Percentiles rank a stretch among this genome's conserved stretches.
Evolutionary conservation across 1,139 yeast genomes (phyloP).

Genomic region (Candida tunisiensis): DNA sequence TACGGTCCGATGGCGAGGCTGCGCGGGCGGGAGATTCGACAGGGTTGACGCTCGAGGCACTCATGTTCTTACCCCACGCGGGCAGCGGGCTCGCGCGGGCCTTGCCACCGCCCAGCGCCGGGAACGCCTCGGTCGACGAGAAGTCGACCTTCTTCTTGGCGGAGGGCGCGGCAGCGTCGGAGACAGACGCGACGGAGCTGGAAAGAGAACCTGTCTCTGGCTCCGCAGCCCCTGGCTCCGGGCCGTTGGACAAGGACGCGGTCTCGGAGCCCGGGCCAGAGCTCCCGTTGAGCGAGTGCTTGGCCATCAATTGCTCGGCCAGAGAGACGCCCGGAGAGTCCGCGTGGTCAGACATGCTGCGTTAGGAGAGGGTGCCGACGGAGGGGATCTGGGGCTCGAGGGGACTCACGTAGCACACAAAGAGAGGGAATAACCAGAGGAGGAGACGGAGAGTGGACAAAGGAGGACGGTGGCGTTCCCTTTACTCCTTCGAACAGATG

Average conservation of each 20-base stretch:
- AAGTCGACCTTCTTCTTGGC: conserved; percentile 4
- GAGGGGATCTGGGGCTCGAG: too few species aligned
- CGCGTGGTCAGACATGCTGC: background rate
- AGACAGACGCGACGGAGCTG: conserved; percentile 3
- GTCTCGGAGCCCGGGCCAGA: conserved; percentile 1
- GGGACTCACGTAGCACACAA: too few species aligned
- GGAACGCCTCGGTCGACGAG: conserved; percentile 33
- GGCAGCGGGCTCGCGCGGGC: conserved; percentile 6
- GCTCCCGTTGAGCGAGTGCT: conserved; percentile 2
- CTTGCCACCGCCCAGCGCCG: conserved; percentile 42
- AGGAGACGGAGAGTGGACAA: too few species aligned
- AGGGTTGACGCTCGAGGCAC: background rate
- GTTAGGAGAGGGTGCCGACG: conserved; percentile 1
- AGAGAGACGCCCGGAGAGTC: conserved; percentile 6
- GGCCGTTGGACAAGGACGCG: conserved; percentile 7
- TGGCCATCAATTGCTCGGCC: conserved; percentile 13
- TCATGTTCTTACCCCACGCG: too few species aligned
- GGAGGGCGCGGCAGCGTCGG: conserved; percentile 3
- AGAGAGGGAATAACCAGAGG: too few species aligned
- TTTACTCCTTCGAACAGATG: too few species aligned
- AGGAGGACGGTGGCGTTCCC: too few species aligned
- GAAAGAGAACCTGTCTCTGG: too few species aligned
- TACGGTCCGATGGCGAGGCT: conserved; percentile 24
- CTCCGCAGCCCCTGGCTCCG: conserved; percentile 5
- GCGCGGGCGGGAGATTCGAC: conserved; percentile 18